Base-by-base conservation (phyloP, 2,329 filamentous ascomycete species). In the Cercospora zeina region DNA sequence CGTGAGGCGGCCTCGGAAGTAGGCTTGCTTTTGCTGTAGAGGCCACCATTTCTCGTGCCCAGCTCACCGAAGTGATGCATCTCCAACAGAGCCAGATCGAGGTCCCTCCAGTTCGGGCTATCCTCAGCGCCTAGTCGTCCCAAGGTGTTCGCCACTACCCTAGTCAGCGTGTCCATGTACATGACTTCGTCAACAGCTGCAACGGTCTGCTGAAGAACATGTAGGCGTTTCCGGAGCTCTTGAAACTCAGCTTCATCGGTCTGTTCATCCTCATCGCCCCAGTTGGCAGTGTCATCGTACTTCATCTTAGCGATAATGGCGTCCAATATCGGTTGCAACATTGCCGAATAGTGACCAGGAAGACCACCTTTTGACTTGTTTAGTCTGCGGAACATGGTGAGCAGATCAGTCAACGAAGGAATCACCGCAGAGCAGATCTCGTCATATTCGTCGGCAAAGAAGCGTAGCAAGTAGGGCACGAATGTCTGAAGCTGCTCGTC, bases 201-300 rank as follows among this genome's bases (percentile, higher is more conserved):
- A 56, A 97, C 88, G 42, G 90, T 92, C 79, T 97, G 96, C 75
- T 99, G 95, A 45, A 99, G 81, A 42, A 92, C 88, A 75, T 96
- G 91, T 53, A 99, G 81, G 69, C 91, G 86, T 75, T 96, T 96
- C 63, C 96, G 87, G 58, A 99, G 82, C 69, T 99, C 95, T 73
- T 96, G 90, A 70, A 99, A 99, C 74, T 99, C 95, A 27, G 93
- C 95, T 77, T 99, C 95, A 70, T 97, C 95, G 1, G 92, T 96
- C 75, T 96, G 89, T 70, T 96, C 93, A 70, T 96, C 92, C 73
- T 97, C 93, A 62, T 93, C 88, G 37, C 93, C 93, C 93, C 93
- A 97, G 19, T 85, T 89, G 1, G 90, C 89, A 5, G 93, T 97
- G 74, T 97, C 93, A 71, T 99, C 95, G 73, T 96, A 97, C 73